Base-by-base conservation (phyloP, 495 filamentous ascomycete species). In the Neurospora sp. region DNA sequence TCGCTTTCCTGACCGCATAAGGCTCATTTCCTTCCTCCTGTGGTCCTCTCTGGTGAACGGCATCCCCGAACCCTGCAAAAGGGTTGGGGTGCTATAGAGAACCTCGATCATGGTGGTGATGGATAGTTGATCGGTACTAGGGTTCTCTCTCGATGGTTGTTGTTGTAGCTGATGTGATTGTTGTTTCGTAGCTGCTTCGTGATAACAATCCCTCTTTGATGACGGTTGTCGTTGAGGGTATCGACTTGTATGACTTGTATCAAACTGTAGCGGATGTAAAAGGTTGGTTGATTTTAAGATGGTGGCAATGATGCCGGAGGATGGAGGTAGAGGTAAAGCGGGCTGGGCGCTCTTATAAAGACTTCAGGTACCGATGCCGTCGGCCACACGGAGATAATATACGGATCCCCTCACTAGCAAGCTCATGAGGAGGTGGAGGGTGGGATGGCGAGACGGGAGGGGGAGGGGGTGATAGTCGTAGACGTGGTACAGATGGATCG, bases 331-430 rank as follows among this genome's bases (percentile, higher is more conserved):
- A 62, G 23, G 46, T 20, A 27, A 54, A 54, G 46, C 20, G 46
- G 27, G 27, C 54, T 35, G 23, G 23, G 54, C 69, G 23, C 54
- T 78, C 72, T 71, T 74, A 72, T 71, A 74, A 16, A 11, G 46
- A 46, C 70, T 23, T 78, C 75, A 80, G 74, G 79, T 78, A 74
- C 77, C 79, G 71, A 76, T 77, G 77, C 77, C 75, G 75, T 73
- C 72, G 69, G 78, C 42, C 70, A 60, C 54, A 66, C 38, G 39
- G 66, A 74, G 60, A 69, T 69, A 41, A 73, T 46, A 70, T 69
- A 70, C 72, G 38, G 74, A 72, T 71, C 44, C 74, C 80, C 77
- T 83, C 76, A 83, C 74, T 83, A 83, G 75, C 82, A 75, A 78
- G 78, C 62, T 82, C 82, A 83, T 83, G 74, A 76, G 78, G 73